These are phyloP conservation scores for Rhipidocladum racemiflorum DNA, from an alignment of 176 grass and related monocot species.

Conservation along the genomic window DNA sequence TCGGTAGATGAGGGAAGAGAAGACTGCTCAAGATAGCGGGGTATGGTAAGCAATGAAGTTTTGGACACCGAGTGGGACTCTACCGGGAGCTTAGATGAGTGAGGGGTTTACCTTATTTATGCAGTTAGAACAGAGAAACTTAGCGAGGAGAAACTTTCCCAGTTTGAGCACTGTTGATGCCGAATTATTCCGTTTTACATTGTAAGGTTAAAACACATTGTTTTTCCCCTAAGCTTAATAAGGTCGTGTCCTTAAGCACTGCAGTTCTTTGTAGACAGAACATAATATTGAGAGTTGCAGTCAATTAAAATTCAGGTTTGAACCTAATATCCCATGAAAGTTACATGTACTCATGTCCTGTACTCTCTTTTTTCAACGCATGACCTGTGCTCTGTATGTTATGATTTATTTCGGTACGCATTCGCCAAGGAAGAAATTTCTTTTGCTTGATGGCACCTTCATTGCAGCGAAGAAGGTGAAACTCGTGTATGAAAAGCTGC, in stretches of 20 bases:
- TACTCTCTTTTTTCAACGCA: too few species aligned
- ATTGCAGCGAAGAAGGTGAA: neutral
- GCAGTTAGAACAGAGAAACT: slow-evolving; percentile 39
- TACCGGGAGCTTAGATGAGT: slow-evolving; percentile 37
- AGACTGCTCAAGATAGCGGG: neutral
- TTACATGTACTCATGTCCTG: neutral
- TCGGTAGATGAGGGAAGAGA: slow-evolving; percentile 21
- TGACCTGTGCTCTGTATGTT: neutral
- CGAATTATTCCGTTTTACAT: slow-evolving; percentile 30
- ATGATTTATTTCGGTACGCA: neutral
- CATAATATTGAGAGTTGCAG: slow-evolving; percentile 36
- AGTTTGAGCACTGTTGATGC: slow-evolving; percentile 28
- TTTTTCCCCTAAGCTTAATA: slow-evolving; percentile 51
- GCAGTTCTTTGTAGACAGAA: slow-evolving; percentile 47
- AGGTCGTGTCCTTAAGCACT: slow-evolving; percentile 26
- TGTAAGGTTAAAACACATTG: slow-evolving; percentile 50
- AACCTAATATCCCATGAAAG: neutral
- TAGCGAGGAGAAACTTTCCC: slow-evolving; percentile 35
- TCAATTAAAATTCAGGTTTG: slow-evolving; percentile 35
- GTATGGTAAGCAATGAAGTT: slow-evolving; percentile 43
- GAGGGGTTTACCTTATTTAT: slow-evolving; percentile 38
- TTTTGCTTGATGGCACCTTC: neutral
- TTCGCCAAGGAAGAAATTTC: neutral
- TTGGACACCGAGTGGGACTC: slow-evolving; percentile 29
- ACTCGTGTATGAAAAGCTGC: neutral